Base-by-base conservation (phyloP, 441 rosid genomes). In the Corymbia calophylla region DNA sequence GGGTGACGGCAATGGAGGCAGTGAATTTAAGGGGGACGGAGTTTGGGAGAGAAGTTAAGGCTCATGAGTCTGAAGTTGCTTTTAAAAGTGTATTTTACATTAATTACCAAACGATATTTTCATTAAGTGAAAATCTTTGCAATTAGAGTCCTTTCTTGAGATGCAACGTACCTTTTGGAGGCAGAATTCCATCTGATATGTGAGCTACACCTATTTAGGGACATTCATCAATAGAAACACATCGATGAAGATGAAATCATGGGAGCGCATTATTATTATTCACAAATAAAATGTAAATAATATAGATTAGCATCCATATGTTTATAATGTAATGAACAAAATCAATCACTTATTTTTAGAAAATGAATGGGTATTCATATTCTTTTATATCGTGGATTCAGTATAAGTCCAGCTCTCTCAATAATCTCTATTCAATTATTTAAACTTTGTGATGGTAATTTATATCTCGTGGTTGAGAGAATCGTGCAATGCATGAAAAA, bases 1-100 rank as follows among this genome's bases (percentile, higher is more conserved):
- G 91, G 62, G 91, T 91, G 88, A 93, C 88, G 48, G 97, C 92
- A 92, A 91, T 88, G 49, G 88, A 90, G 86, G 93, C 88, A 47
- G 96, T 93, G 92, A 93, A 94, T 91, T 94, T 94, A 90, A 96
- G 92, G 48, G 98, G 97, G 9, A 95, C 93, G 84, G 95, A 94
- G 88, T 91, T 96, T 88, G 92, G 97, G 56, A 97, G 94, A 53
- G 97, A 95, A 12, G 48, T 96, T 92, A 15, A 96, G 99, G 92
- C 92, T 95, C 35, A 96, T 91, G 51, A 96, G 89, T 48, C 98
- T 97, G 77, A 96, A 29, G 70, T 62, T 62, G 31, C 70, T 62
- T 15, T n/a, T 62, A 29, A 11, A 62, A 13, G 70, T 64, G 16
- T 16, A 64, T 64, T 64, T 64, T 64, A 64, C 70, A n/a, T 64